These are phyloP conservation scores for Colletotrichum neosansevieriae DNA, from an alignment of 2,329 filamentous ascomycete species.

Conservation along the genomic window DNA sequence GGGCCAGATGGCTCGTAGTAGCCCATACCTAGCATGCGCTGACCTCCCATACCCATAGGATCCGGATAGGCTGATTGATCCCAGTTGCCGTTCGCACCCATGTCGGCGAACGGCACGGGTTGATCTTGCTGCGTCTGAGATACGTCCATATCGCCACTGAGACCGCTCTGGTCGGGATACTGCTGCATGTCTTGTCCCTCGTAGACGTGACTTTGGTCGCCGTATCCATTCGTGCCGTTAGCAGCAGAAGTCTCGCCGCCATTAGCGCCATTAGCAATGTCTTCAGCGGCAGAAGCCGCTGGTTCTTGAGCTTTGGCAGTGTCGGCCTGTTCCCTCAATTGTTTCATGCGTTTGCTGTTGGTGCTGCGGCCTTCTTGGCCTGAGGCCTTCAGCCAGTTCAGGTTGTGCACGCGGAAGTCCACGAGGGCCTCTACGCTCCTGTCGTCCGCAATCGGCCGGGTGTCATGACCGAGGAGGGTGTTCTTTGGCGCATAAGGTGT, in stretches of 20 bases:
- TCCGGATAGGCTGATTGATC: constrained; percentile 60
- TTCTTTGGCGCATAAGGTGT: constrained; percentile 87
- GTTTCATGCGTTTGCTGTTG: constrained; percentile 68
- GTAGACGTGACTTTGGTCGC: constrained; percentile 51
- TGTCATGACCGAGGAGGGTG: constrained; percentile 91
- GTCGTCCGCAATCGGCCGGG: constrained; percentile 88
- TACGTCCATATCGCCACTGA: constrained; percentile 4
- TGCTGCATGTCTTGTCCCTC: constrained; percentile 41
- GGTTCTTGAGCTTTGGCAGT: constrained; percentile 66
- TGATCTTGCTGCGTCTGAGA: constrained; percentile 39
- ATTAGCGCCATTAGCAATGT: constrained; percentile 42
- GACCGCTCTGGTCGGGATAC: constrained; percentile 37
- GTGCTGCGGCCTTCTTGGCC: constrained; percentile 70
- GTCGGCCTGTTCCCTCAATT: constrained; percentile 67
- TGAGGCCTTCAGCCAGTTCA: constrained; percentile 79
- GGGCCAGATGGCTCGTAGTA: constrained; percentile 71
- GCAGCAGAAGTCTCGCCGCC: not conserved
- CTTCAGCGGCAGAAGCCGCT: constrained; percentile 42
- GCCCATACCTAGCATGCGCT: constrained; percentile 68
- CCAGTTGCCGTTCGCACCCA: constrained; percentile 47
- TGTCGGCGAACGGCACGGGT: constrained; percentile 42
- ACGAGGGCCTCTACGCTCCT: constrained; percentile 91
- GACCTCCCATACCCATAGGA: constrained; percentile 58
- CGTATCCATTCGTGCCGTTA: constrained; percentile 45
- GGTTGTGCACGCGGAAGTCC: constrained; percentile 90